These are phyloP conservation scores for Sphaerobolus stellatus DNA, from an alignment of 1,284 basidiomycete species.

Conservation along the genomic window DNA sequence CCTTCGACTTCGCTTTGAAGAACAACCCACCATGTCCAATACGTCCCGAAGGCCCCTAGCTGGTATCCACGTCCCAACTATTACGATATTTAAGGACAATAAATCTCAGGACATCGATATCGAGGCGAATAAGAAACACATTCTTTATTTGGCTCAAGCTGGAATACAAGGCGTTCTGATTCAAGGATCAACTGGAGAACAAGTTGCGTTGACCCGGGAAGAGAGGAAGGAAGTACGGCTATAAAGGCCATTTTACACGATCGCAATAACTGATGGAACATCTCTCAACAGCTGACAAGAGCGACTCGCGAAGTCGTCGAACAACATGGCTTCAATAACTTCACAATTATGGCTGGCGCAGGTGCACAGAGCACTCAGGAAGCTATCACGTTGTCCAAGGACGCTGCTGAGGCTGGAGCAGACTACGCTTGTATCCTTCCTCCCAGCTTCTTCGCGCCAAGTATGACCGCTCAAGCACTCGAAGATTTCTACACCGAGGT, in stretches of 20 bases:
- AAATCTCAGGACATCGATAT: conserved; percentile 30
- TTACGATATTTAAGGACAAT: conserved; percentile 32
- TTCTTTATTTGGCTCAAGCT: conserved; percentile 24
- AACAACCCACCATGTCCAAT: neutral
- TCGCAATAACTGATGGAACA: neutral
- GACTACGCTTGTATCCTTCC: conserved; percentile 84
- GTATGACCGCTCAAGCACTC: conserved; percentile 67
- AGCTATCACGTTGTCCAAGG: conserved; percentile 69
- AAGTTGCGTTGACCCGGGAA: conserved; percentile 29
- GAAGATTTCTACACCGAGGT: conserved; percentile 66
- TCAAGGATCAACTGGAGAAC: conserved; percentile 34
- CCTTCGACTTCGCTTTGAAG: too few species aligned
- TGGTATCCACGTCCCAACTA: conserved; percentile 32
- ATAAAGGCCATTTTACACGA: neutral
- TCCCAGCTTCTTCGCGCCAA: conserved; percentile 85
- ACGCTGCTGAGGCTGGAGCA: conserved; percentile 81
- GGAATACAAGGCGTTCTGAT: conserved; percentile 29
- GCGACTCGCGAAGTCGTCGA: conserved; percentile 10
- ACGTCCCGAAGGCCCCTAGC: conserved; percentile 13
- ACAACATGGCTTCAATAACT: conserved; percentile 22
- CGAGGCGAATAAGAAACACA: conserved; percentile 27
- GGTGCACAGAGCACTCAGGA: conserved; percentile 81
- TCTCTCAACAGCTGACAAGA: conserved; percentile 5
- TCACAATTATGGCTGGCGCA: conserved; percentile 81
- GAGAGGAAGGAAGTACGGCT: conserved; percentile 23